Evolutionary conservation across 2,329 filamentous ascomycete genomes (phyloP).

Genomic region (Tolypocladium paradoxum): DNA sequence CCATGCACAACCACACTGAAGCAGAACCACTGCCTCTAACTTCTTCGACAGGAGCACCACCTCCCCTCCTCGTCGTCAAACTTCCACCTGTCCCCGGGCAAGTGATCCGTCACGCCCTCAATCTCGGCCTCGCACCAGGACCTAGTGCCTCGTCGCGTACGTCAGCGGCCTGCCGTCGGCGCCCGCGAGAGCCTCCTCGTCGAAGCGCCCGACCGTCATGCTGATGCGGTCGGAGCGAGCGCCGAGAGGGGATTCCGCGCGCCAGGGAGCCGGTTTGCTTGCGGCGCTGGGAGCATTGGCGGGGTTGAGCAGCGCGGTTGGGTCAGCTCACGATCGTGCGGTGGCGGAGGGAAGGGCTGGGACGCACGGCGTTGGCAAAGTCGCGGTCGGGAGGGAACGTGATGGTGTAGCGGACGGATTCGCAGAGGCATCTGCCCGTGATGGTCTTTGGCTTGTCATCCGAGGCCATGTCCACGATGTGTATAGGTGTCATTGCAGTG

Average conservation of each 20-base stretch:
- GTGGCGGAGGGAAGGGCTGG: background rate
- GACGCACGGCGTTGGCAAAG: conserved; percentile 24
- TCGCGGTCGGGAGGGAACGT: conserved; percentile 34
- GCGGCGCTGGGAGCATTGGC: conserved; percentile 46
- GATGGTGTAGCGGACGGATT: conserved; percentile 35
- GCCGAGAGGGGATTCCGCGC: conserved; percentile 21
- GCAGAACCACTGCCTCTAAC: background rate
- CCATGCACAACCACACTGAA: too few relatives aligned
- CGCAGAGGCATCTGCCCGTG: conserved; percentile 42
- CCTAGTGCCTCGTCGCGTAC: conserved; percentile 23
- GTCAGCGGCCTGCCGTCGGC: conserved; percentile 27
- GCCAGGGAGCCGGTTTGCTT: conserved; percentile 36
- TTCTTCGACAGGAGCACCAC: conserved; percentile 8
- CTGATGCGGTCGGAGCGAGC: conserved; percentile 25
- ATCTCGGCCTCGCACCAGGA: conserved; percentile 35
- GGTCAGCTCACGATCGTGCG: background rate
- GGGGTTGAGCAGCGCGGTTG: conserved; percentile 33
- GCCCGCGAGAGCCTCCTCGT: conserved; percentile 29
- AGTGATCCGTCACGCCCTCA: conserved; percentile 34
- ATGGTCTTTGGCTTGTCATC: conserved; percentile 23
- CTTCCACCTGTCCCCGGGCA: conserved; percentile 16
- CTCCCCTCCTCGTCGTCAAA: conserved; percentile 9
- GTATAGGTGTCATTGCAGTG: too few relatives aligned
- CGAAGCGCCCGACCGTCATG: conserved; percentile 32
- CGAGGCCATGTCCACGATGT: conserved; percentile 7